Base-by-base conservation (phyloP, 768 basidiomycete species). In the Daedaleopsis nitida region DNA sequence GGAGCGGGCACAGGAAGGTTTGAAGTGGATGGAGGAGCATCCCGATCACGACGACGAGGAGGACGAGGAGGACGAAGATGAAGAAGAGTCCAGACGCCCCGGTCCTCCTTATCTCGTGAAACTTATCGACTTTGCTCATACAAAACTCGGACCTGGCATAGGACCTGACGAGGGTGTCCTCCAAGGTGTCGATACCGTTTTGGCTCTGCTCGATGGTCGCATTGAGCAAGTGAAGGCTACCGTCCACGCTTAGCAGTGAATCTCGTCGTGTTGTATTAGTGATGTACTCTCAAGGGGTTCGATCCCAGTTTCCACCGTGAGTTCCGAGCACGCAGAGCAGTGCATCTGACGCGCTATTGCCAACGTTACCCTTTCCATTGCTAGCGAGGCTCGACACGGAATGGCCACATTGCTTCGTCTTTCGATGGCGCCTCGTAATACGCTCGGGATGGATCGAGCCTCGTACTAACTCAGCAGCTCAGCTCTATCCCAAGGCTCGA, bases 121-220 rank as follows among this genome's bases (percentile, higher is more conserved):
- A 65, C 76, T 97, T 65, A 98, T 98, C 65, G 96, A 99, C 77
- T 98, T 99, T 72, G 96, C 95, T 8, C 96, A 98, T 73, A 89
- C 94, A 2, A 77, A 82, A 23, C 63, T 90, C 13, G 79, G 74
- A 8, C 82, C 85, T 0, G 92, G 89, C 0, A 68, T 85, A 66
- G 96, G 95, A 5, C 86, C 87, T 1, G 96, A 98, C 71, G 74
- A 81, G 42, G 90, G 96, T 0, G 86, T 96, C 17, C 72, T 96
- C 64, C 72, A 76, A 37, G 96, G 95, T 4, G 65, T 98, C 59
- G 77, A 86, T 54, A 94, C 88, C 0, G 71, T 90, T 42, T 72
- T 89, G 32, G 67, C 65, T 6, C 71, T 97, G 58, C 66, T 96
- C 54, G 81, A 87, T 60, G 83, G 76, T 10, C 76, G 91, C 62